Evolutionary conservation across 176 grass and related monocot genomes (phyloP).

Genomic region (Poa annua): DNA sequence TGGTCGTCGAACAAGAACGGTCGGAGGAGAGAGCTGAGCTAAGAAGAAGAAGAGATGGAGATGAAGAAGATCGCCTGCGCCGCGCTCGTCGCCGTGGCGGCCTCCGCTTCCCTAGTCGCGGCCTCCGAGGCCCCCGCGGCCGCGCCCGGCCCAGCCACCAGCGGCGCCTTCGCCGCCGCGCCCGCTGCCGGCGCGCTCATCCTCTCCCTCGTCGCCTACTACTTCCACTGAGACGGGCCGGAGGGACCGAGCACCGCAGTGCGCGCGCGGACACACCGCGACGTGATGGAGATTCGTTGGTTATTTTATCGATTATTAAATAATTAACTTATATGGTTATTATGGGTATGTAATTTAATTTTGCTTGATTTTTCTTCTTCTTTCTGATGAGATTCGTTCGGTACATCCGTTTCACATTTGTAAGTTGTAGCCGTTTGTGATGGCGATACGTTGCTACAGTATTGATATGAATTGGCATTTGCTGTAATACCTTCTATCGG

Average conservation of each 20-base stretch:
- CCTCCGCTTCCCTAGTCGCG: slow-evolving; percentile 52
- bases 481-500: too few relatives aligned
- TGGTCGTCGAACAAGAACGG: not conserved
- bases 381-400: too few relatives aligned
- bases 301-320: not conserved
- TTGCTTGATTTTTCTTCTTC: not conserved
- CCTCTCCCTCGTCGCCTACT: slow-evolving; percentile 73
- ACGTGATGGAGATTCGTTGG: not conserved
- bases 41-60: slow-evolving; percentile 50
- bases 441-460: not conserved
- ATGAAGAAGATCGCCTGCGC: slow-evolving; percentile 77
- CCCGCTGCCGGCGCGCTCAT: slow-evolving; percentile 57
- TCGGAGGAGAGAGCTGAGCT: not conserved
- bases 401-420: not conserved
- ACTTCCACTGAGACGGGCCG: slow-evolving; percentile 57
- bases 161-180: slow-evolving; percentile 34
- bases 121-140: slow-evolving; percentile 59
- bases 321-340: not conserved
- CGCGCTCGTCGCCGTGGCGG: slow-evolving; percentile 55
- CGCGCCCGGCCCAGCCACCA: slow-evolving; percentile 37
- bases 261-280: not conserved
- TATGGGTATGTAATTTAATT: too few relatives aligned
- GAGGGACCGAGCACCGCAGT: not conserved
- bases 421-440: not conserved
- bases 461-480: not conserved